A percentile compares a stretch with the other conserved stretches of the same genome.
Conservation (phyloP, 2,329 filamentous ascomycete species). For the Claviceps cyperi region DNA sequence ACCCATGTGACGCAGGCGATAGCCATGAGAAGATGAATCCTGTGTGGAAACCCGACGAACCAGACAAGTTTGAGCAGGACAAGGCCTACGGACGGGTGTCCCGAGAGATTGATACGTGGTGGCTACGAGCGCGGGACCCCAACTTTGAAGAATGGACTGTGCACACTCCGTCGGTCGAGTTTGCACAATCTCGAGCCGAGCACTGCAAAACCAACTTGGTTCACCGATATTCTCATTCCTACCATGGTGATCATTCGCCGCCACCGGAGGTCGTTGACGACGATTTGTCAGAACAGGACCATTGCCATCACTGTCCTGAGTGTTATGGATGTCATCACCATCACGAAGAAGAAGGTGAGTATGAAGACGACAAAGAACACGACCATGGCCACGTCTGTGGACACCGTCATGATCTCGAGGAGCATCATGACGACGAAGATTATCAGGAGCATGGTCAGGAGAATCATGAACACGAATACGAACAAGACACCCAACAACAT, state of each 20-base stretch:
- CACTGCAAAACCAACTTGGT: conserved; percentile 45
- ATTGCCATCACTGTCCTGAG: conserved; percentile 21
- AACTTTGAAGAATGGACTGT: conserved; percentile 46
- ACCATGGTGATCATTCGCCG: conserved; percentile 26
- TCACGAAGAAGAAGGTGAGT: conserved; percentile 16
- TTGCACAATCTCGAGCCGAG: conserved; percentile 41
- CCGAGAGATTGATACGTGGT: conserved; percentile 51
- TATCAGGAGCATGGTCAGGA: conserved; percentile 15
- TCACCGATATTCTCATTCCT: conserved; percentile 36
- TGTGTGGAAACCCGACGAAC: conserved; percentile 35
- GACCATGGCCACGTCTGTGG: conserved; percentile 9
- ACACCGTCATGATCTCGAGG: conserved; percentile 20
- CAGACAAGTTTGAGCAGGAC: conserved; percentile 45
- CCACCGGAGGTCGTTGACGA: conserved; percentile 23
- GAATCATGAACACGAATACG: conserved; percentile 20
- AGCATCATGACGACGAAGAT: conserved; percentile 16
- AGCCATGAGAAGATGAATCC: conserved; percentile 31
- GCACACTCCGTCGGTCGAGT: conserved; percentile 45
- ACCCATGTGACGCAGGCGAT: conserved; percentile 18
- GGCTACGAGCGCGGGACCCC: conserved; percentile 43
- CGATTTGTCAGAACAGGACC: conserved; percentile 23
- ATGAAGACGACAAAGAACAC: conserved; percentile 8
- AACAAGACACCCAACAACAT: conserved; percentile 24
- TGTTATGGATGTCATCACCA: conserved; percentile 14
- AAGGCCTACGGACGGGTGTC: conserved; percentile 45